A percentile compares a stretch with the other conserved stretches of the same genome.
phyloP scores from a whole-genome alignment of 768 basidiomycete species.

The Trametes villosa region DNA sequence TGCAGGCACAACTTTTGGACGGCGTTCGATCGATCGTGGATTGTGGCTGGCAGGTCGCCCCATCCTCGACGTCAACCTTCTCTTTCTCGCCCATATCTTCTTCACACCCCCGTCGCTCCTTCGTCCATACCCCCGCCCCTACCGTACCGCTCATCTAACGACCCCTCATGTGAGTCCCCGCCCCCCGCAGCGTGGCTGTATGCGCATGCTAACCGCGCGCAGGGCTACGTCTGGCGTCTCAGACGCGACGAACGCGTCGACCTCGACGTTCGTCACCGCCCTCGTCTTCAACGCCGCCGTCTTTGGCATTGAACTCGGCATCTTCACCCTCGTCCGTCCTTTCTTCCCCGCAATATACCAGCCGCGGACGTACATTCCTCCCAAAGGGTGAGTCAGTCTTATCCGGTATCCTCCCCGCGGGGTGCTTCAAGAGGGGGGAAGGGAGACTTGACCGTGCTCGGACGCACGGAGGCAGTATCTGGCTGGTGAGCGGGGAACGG shows the following conservation, averaged over 20 bases:
- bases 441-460: too few species aligned
- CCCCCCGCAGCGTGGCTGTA: not conserved
- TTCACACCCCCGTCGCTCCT: slow-evolving; percentile 2
- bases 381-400: slow-evolving; percentile 43
- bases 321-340: slow-evolving; percentile 83
- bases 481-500: too few species aligned
- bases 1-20: slow-evolving; percentile 21
- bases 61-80: slow-evolving; percentile 22
- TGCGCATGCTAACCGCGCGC: not conserved
- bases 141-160: not conserved
- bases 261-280: slow-evolving; percentile 80
- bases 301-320: slow-evolving; percentile 68
- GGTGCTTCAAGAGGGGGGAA: too few species aligned
- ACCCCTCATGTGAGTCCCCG: slow-evolving; percentile 16
- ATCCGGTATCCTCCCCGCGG: not conserved
- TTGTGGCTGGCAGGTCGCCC: slow-evolving; percentile 18
- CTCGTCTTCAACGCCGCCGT: slow-evolving; percentile 81
- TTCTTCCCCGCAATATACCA: slow-evolving; percentile 91
- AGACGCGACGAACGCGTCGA: slow-evolving; percentile 63
- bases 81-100: slow-evolving; percentile 2
- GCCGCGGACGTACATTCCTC: slow-evolving; percentile 72
- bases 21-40: slow-evolving; percentile 23
- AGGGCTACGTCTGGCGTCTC: slow-evolving; percentile 12
- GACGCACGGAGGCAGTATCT: too few species aligned
- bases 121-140: slow-evolving; percentile 5